Conservation (phyloP, 257 asterid species). For the Nicotiana tabacum region DNA sequence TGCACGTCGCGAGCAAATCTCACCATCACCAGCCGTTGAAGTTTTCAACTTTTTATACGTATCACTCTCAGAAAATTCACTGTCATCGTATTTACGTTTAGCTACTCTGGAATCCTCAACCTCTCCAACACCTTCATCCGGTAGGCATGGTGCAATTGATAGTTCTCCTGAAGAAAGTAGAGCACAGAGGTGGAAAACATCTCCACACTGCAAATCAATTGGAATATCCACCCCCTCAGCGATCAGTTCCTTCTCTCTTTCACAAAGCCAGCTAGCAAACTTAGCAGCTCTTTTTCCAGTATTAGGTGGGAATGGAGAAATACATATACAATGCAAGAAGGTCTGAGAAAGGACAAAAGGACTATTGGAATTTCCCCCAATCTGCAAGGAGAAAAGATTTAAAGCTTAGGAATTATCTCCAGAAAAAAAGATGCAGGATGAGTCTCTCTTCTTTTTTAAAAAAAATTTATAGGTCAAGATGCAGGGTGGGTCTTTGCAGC, state of each 20-base stretch:
- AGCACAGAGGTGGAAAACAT: conserved; percentile 66
- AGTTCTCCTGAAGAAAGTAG: conserved; percentile 62
- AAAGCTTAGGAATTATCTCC: neutral
- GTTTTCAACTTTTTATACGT: conserved; percentile 47
- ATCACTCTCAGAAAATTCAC: conserved; percentile 43
- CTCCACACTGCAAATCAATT: conserved; percentile 80
- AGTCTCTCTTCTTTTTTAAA: neutral
- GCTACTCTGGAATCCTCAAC: conserved; percentile 71
- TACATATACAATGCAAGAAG: conserved; percentile 62
- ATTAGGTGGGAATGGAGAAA: conserved; percentile 61
- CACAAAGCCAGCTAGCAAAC: conserved; percentile 70
- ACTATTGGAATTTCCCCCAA: conserved; percentile 63
- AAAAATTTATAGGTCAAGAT: neutral
- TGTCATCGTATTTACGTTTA: conserved; percentile 49
- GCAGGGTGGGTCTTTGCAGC: neutral
- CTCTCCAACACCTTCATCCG: conserved; percentile 90
- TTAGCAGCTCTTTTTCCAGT: conserved; percentile 75
- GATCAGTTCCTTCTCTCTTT: conserved; percentile 61
- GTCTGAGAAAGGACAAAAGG: conserved; percentile 75
- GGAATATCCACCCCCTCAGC: conserved; percentile 71
- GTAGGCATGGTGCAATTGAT: conserved; percentile 60
- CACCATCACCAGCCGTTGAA: conserved; percentile 62
- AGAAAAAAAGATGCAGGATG: neutral
- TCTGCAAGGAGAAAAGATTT: conserved; percentile 43
- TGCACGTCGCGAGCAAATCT: conserved; percentile 67